Evolutionary conservation across 2,329 filamentous ascomycete species (phyloP).

Genomic region (Aspergillus sp.): DNA sequence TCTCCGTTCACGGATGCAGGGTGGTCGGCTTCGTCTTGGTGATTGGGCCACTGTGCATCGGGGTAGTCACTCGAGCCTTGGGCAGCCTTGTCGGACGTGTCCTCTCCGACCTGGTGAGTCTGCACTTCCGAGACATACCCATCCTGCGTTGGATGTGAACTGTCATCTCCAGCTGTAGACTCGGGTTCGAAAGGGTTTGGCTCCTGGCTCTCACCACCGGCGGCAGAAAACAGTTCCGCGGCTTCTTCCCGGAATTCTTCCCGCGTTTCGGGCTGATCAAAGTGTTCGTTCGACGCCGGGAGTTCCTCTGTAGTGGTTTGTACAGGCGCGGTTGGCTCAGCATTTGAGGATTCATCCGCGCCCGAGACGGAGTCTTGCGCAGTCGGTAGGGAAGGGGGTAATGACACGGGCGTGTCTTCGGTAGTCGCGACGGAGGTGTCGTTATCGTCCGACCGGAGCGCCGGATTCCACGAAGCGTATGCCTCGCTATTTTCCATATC

Average conservation of each 20-base stretch:
- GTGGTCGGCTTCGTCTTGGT: conserved; percentile 4
- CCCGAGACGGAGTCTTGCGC: background rate
- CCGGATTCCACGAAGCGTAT: conserved; percentile 55
- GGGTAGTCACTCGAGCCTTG: background rate
- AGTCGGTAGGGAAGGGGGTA: background rate
- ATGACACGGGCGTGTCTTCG: background rate
- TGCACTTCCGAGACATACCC: background rate
- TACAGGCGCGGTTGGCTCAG: background rate
- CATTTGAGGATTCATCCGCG: background rate
- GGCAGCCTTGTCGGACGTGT: background rate
- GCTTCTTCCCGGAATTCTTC: conserved; percentile 2
- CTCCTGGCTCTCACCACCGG: background rate
- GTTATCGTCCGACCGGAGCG: conserved; percentile 47
- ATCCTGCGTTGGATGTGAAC: background rate
- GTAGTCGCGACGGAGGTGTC: conserved; percentile 14
- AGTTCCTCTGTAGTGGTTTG: background rate
- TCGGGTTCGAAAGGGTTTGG: background rate
- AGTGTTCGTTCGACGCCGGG: background rate
- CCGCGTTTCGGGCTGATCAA: background rate
- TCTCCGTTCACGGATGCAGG: conserved; percentile 13
- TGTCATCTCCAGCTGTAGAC: background rate
- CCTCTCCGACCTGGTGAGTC: background rate
- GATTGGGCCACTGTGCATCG: conserved; percentile 3
- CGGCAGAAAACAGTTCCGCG: conserved; percentile 4
- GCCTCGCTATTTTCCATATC: conserved; percentile 26